Percentiles rank a stretch among this genome's conserved stretches.
phyloP scores from a whole-genome alignment of 306 rosid species.

The Cucumis melo region DNA sequence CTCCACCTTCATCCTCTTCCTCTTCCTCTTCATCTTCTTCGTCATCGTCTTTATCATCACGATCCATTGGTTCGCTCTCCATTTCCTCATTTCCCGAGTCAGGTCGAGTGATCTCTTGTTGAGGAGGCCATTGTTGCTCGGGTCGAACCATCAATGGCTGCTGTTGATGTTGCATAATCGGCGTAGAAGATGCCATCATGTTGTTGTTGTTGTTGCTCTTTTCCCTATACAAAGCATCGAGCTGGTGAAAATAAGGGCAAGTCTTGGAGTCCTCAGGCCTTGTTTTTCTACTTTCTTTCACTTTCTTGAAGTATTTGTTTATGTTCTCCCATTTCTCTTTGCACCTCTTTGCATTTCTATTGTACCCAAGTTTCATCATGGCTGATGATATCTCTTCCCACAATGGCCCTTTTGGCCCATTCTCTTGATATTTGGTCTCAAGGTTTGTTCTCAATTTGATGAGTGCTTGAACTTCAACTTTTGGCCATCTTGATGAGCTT shows the following conservation, averaged over 20 bases:
- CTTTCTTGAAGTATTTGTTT: conserved; percentile 87
- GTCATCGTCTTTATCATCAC: conserved; percentile 12
- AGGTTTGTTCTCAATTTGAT: conserved; percentile 47
- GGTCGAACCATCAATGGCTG: conserved; percentile 75
- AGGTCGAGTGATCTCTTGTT: not conserved
- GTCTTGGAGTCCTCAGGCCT: conserved; percentile 70
- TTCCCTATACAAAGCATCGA: conserved; percentile 54
- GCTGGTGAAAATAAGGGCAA: conserved; percentile 70
- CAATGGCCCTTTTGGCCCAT: conserved; percentile 65
- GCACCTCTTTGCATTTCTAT: conserved; percentile 71
- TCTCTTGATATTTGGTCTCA: conserved; percentile 55
- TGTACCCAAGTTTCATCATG: conserved; percentile 60
- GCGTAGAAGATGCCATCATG: conserved; percentile 4
- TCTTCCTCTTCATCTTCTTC: conserved; percentile 33
- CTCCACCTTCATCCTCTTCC: conserved; percentile 29
- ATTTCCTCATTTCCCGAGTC: conserved; percentile 4
- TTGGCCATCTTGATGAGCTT: conserved; percentile 59
- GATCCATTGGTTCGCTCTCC: conserved; percentile 10
- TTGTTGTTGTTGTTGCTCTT: conserved; percentile 17
- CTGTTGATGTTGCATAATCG: conserved; percentile 16
- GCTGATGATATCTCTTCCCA: conserved; percentile 87
- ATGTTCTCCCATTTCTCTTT: conserved; percentile 98
- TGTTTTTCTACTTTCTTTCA: conserved; percentile 53
- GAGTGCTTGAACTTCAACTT: conserved; percentile 51
- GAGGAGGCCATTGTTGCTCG: conserved; percentile 74